These are phyloP conservation scores for Periconia sp. DNA, from an alignment of 2,329 filamentous ascomycete genomes.

Conservation along the genomic window DNA sequence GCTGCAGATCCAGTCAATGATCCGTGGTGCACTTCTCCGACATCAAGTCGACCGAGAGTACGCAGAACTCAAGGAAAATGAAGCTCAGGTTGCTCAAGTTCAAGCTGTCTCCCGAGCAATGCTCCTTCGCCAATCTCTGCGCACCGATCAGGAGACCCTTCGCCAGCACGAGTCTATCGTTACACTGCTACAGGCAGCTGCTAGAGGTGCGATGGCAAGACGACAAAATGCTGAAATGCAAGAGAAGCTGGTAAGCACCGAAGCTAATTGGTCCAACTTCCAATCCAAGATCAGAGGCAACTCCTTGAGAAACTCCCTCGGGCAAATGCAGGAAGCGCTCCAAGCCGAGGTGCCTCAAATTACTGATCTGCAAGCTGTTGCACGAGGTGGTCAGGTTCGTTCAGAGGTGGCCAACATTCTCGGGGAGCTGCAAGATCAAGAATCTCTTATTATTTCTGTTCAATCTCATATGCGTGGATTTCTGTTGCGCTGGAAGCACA, in stretches of 20 bases:
- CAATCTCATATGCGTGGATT: slow-evolving; percentile 61
- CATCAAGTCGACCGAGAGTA: slow-evolving; percentile 56
- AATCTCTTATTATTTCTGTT: slow-evolving; percentile 52
- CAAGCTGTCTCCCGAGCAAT: slow-evolving; percentile 52
- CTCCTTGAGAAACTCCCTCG: slow-evolving; percentile 35
- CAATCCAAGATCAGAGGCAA: slow-evolving; percentile 55
- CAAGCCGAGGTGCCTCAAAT: slow-evolving; percentile 35
- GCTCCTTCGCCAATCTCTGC: slow-evolving; percentile 45
- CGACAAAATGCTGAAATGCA: slow-evolving; percentile 47
- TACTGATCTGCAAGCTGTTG: slow-evolving; percentile 49
- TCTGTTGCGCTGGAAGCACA: slow-evolving; percentile 51
- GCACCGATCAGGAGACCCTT: slow-evolving; percentile 41
- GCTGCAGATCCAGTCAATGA: slow-evolving; percentile 58
- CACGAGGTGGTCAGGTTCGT: slow-evolving; percentile 44
- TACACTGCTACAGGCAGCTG: slow-evolving; percentile 68
- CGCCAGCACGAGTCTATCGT: slow-evolving; percentile 48
- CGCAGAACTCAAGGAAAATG: slow-evolving; percentile 51
- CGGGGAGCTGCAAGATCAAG: slow-evolving; percentile 52
- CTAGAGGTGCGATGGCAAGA: slow-evolving; percentile 58
- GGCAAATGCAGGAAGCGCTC: slow-evolving; percentile 39
- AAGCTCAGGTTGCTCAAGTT: slow-evolving; percentile 49
- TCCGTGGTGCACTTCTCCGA: slow-evolving; percentile 71
- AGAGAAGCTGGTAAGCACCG: slow-evolving; percentile 49
- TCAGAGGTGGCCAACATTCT: slow-evolving; percentile 38
- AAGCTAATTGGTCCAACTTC: slow-evolving; percentile 50